Percentiles rank a stretch among this genome's conserved stretches.
Conservation (phyloP, 75 land plant species). For the Pinus taeda region DNA sequence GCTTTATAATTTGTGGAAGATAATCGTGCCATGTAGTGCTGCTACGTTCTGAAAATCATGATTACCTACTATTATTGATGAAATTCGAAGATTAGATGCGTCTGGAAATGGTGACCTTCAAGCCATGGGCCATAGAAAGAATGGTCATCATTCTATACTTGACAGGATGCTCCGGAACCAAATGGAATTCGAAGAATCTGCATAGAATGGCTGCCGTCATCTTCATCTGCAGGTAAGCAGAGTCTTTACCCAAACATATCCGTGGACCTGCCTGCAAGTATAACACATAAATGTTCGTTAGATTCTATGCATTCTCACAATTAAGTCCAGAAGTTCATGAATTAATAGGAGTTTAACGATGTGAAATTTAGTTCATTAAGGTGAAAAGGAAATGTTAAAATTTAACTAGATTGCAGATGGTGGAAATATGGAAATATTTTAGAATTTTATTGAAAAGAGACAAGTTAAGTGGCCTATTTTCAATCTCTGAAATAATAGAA, state of each 20-base stretch:
- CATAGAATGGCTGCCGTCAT: slow-evolving; percentile 75
- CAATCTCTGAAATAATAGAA: no score
- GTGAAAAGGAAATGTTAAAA: no score
- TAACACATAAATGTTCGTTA: background rate
- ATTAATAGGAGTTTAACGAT: background rate
- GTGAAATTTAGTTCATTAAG: no score
- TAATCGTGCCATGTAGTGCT: no score
- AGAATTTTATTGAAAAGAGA: no score
- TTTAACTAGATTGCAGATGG: no score
- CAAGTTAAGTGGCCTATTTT: no score
- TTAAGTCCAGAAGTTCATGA: background rate
- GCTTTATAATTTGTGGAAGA: no score
- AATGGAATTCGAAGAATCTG: slow-evolving; percentile 57
- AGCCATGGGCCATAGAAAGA: slow-evolving; percentile 74
- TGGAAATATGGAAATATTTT: no score
- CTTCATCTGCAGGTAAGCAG: slow-evolving; percentile 95
- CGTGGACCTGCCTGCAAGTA: slow-evolving; percentile 79
- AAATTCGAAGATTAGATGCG: slow-evolving; percentile 3
- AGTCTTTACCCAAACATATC: slow-evolving; percentile 91
- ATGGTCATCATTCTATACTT: slow-evolving; percentile 86
- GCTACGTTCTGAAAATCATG: no score
- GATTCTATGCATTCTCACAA: background rate
- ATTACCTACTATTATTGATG: no score
- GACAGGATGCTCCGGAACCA: slow-evolving; percentile 55
- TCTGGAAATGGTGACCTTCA: slow-evolving; percentile 40